A percentile compares a stretch with the other conserved stretches of the same genome.
These are phyloP conservation scores for Penstemon barbatus DNA, from an alignment of 257 asterid genomes.

Conservation along the genomic window DNA sequence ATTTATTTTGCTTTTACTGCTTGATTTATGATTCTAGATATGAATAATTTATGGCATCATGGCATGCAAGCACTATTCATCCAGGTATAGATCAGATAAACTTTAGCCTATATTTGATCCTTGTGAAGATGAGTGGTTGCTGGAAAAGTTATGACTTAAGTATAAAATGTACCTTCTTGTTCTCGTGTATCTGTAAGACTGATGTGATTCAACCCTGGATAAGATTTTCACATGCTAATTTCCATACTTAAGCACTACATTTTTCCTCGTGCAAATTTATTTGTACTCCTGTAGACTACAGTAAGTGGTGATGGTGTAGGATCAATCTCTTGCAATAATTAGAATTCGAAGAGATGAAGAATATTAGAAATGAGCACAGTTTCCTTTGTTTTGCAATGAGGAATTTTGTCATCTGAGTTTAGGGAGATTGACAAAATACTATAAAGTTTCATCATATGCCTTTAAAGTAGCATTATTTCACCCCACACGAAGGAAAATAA, in stretches of 20 bases:
- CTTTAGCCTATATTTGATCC: not conserved
- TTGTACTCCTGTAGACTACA: not conserved
- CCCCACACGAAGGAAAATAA: not conserved
- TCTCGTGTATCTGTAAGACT: constrained; percentile 11
- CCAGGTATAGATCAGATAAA: not conserved
- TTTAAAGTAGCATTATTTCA: not conserved
- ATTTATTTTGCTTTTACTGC: not conserved
- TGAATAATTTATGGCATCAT: not conserved
- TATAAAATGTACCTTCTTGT: not conserved
- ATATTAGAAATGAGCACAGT: not conserved
- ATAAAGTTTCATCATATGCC: not conserved
- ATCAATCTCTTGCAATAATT: not conserved
- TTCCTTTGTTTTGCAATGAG: too few species aligned
- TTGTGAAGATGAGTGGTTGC: constrained; percentile 5
- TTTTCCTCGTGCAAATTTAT: not conserved
- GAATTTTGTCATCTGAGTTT: not conserved
- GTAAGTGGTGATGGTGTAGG: not conserved
- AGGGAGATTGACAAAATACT: not conserved
- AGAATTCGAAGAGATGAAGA: not conserved
- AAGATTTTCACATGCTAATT: not conserved
- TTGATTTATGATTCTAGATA: not conserved
- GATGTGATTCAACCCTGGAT: constrained; percentile 3
- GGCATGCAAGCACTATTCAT: not conserved
- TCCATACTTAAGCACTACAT: not conserved
- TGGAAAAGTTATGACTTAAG: not conserved